Conservation (phyloP, 345 rosid genomes). For the Camelina hispida region DNA sequence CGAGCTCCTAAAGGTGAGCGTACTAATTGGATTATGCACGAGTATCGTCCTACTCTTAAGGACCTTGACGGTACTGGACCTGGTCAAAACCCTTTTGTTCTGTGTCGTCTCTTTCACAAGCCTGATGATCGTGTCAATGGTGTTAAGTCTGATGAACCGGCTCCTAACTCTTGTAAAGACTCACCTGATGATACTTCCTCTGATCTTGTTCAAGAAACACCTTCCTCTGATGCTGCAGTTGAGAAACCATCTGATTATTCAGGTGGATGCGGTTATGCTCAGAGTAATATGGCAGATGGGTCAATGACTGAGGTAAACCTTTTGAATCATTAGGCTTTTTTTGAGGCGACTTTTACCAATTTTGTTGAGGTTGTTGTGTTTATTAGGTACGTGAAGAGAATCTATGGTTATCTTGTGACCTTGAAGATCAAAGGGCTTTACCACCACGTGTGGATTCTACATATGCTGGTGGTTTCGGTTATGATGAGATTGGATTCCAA, state of each 20-base stretch:
- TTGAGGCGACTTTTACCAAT: background rate
- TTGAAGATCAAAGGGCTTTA: constrained; percentile 47
- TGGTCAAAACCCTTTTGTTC: constrained; percentile 21
- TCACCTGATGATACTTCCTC: constrained; percentile 17
- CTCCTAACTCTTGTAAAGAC: background rate
- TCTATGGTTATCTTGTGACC: constrained; percentile 45
- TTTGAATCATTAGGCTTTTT: background rate
- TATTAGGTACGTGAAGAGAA: constrained; percentile 28
- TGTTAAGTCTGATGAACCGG: constrained; percentile 10
- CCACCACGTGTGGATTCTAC: constrained; percentile 50
- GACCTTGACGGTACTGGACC: constrained; percentile 20
- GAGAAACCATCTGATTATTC: constrained; percentile 16
- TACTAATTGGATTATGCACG: constrained; percentile 89
- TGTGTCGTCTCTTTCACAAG: constrained; percentile 26
- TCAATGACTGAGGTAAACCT: constrained; percentile 20
- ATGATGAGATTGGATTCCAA: constrained; percentile 44
- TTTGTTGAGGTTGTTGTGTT: constrained; percentile 1
- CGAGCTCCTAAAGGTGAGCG: constrained; percentile 91
- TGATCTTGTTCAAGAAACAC: constrained; percentile 21
- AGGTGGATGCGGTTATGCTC: constrained; percentile 6
- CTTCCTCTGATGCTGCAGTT: constrained; percentile 12
- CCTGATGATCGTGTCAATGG: constrained; percentile 12
- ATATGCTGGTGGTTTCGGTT: constrained; percentile 68
- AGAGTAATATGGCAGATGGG: constrained; percentile 3
- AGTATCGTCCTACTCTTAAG: constrained; percentile 59